Base-by-base conservation (phyloP, 2,329 filamentous ascomycete species). In the Fusarium goolgardi region DNA sequence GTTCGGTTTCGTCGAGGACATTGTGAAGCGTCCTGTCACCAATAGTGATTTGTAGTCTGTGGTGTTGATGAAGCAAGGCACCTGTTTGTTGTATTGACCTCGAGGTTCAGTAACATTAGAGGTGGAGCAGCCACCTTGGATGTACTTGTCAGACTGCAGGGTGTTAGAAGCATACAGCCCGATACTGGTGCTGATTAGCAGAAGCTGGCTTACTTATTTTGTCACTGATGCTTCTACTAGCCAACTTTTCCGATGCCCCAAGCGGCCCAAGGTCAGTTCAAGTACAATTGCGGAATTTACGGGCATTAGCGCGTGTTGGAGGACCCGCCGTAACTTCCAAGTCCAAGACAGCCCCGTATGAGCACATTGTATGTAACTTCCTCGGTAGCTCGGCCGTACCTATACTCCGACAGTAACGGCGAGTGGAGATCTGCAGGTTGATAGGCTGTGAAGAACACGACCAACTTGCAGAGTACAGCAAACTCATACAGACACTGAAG, bases 21-120 rank as follows among this genome's bases (percentile, higher is more conserved):
- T 73, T 61, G 66, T 70, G 70, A 71, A 65, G 62, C 51, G 52
- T 49, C 63, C 49, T 55, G 37, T 64, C 59, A 54, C 61, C 39
- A 59, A 57, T 63, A 46, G 53, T 62, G 60, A 37, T 67, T 63
- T 49, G 53, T 51, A 51, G 59, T 55, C 49, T 65, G 34, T 53
- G 41, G 53, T 57, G 41, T 27, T 67, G 52, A 52, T 59, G 66
- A 59, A 59, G 58, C 58, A 54, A 64, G 58, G 51, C 40, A 43
- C 40, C 31, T 27, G 25, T 27, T 23, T 25, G 21, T 43, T 51
- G 31, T 54, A 49, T 69, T 66, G 65, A 59, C 50, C 65, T 55
- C 20, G 32, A 52, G 57, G 53, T 52, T 31, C 45, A 25, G 45
- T 34, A 34, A 49, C 31, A 31, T 20, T 27, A 15, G 23, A 23